phyloP scores from a whole-genome alignment of 176 grass and related monocot genomes.

The Hordeum vulgare region DNA sequence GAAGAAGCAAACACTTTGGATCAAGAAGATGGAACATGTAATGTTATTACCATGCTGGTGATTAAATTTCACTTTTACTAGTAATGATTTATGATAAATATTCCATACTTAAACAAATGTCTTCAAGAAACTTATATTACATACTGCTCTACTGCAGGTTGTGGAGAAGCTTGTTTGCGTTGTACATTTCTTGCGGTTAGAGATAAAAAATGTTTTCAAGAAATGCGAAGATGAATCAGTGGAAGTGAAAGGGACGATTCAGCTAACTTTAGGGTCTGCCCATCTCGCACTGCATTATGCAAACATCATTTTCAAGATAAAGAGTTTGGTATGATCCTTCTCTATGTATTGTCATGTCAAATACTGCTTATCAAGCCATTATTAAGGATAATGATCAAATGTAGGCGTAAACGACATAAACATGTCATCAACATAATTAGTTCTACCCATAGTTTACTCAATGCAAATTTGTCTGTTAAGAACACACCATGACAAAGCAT shows the following conservation, averaged over 20 bases:
- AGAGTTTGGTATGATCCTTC: slow-evolving; percentile 31
- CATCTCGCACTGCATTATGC: slow-evolving; percentile 61
- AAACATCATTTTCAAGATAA: slow-evolving; percentile 47
- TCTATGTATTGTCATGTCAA: background rate
- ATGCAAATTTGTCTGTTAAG: background rate
- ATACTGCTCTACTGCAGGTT: slow-evolving; percentile 34
- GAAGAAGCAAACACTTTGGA: slow-evolving; percentile 61
- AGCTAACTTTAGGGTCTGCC: slow-evolving; percentile 29
- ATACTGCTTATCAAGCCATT: background rate
- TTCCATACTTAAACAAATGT: background rate
- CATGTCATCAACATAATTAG: background rate
- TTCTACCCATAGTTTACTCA: background rate
- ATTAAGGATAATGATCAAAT: background rate
- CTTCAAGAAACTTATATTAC: background rate
- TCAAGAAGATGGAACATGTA: slow-evolving; percentile 64
- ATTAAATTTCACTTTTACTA: background rate
- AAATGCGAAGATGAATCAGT: slow-evolving; percentile 17
- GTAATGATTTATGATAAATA: background rate
- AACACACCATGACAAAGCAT: background rate
- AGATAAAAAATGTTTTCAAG: slow-evolving; percentile 37
- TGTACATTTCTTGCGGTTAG: slow-evolving; percentile 38
- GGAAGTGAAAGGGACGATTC: background rate
- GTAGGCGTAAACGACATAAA: background rate
- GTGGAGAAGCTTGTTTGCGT: slow-evolving; percentile 48
- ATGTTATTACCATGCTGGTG: background rate